Evolutionary conservation across 2,329 filamentous ascomycete genomes (phyloP), one percentile per base, ranked within the genome.

Genomic region (Fusarium ambrosium): DNA sequence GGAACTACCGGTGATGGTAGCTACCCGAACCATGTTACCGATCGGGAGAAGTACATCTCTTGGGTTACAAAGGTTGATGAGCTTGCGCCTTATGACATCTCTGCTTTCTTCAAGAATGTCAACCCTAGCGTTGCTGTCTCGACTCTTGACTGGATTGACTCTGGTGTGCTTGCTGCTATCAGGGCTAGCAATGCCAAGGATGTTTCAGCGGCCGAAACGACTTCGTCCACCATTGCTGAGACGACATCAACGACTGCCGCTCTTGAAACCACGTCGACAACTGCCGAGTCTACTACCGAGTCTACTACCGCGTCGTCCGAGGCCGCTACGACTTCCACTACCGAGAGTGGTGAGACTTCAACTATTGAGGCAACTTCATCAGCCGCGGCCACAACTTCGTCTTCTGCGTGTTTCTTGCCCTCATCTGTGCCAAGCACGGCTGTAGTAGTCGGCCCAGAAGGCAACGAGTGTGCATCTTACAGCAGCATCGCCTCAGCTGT

Each of bases 401-500:
- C 41, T 45, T 22, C 73, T 1, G 70, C 68, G 0, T 71, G 64
- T 14, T 37, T 32, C 5, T 14, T 78, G 0, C 76, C 77, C 1
- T 75, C 77, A 4, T 66, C 77, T 0, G 68, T 79, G 5, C 76
- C 76, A 4, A 77, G 66, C 43, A 77, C 76, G 0, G 81, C 81
- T 10, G 78, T 87, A 2, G 85, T 85, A 0, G 86, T 87, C 27
- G 85, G 76, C 0, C 76, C 85, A 1, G 71, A 80, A 0, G 82
- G 84, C 41, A 77, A 78, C 68, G 81, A 82, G 20, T 83, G 81
- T 13, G 85, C 82, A 11, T 82, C 85, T 34, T 87, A 84, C 62
- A 84, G 84, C 16, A 84, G 80, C 16, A 84, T 87, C 70, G 82
- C 81, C 29, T 80, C 82, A 18, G 86, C 85, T 9, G 80, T 76